A percentile compares a stretch with the other conserved stretches of the same genome.
phyloP scores from a whole-genome alignment of 129 eudicot species.

The Centaurea solstitialis region DNA sequence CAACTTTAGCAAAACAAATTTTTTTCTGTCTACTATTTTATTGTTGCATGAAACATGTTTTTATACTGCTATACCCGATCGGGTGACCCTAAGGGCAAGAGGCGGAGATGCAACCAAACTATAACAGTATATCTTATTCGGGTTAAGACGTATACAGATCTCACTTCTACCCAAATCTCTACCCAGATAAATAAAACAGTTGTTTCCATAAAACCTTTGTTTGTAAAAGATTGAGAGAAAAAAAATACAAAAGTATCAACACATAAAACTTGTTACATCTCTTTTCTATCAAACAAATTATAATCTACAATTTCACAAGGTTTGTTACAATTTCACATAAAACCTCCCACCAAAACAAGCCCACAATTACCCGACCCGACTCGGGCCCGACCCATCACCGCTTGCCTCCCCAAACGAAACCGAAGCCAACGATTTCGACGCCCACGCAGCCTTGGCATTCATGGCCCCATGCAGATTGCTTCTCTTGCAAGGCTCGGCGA shows the following conservation, averaged over 20 bases:
- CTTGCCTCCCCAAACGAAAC: constrained; percentile 82
- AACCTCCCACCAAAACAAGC: constrained; percentile 11
- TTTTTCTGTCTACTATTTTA: too few species aligned
- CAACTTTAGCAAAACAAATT: too few species aligned
- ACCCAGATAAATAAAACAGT: neutral
- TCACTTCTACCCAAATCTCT: neutral
- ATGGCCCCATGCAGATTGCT: constrained; percentile 81
- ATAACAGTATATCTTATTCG: neutral
- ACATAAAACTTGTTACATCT: constrained; percentile 18
- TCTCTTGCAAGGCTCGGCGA: constrained; percentile 78
- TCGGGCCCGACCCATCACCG: constrained; percentile 34
- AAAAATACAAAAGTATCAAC: neutral
- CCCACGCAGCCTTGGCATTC: constrained; percentile 83
- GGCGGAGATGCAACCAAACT: neutral
- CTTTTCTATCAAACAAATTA: constrained; percentile 31
- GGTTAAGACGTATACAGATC: neutral
- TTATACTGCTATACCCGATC: too few species aligned
- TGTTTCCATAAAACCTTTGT: neutral
- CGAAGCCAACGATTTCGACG: constrained; percentile 84
- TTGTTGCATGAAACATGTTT: too few species aligned
- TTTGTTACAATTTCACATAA: constrained; percentile 3
- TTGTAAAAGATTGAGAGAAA: neutral
- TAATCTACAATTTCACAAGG: constrained; percentile 32
- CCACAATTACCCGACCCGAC: constrained; percentile 10
- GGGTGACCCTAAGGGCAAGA: too few species aligned